Base-by-base conservation (phyloP, 169 alveolate genomes). In the Eimeria acervulina region DNA sequence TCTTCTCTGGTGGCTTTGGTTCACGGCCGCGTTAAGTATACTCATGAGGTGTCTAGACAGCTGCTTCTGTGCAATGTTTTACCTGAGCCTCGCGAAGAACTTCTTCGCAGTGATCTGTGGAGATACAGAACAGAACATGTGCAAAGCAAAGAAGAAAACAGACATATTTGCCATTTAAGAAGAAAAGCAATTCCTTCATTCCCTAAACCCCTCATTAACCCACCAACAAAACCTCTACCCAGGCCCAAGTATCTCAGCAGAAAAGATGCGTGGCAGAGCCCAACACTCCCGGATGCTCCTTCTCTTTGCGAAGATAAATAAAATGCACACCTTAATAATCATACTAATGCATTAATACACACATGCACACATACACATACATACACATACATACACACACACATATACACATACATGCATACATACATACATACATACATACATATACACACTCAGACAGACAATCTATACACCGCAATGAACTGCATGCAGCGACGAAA, bases 121-220 rank as follows among this genome's bases (percentile, higher is more conserved):
- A 87, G 99, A 33, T 98, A 98, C 93, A 96, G 99, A 28, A 98
- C 99, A 2, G 99, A 98, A 94, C 99, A 98, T 94, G 98, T 98
- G 7, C 87, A 96, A 26, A 88, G 97, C 72, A 83, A 97, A 63
- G 99, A 98, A 95, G 99, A 98, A 96, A 98, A 98, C 93, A 74
- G 98, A 38, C 96, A 97, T 26, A 47, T 98, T 55, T 93, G 98
- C 36, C 89, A 87, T 91, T 92, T 98, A 59, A 95, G 99, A 38
- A 95, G 91, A 96, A 98, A 98, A 92, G 93, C 95, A 5, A 81
- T 96, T 6, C 85, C 78, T 80, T 83, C 85, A 66, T 90, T 96
- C 70, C 59, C 63, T 33, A 70, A 90, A 52, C 36, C 31, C 4
- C 97, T 96, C 85, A 95, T 93, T 17, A 97, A 98, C 80, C 98